A percentile compares a stretch with the other conserved stretches of the same genome.
phyloP scores from a whole-genome alignment of 2,329 filamentous ascomycete genomes.

The Talaromyces atroroseus region DNA sequence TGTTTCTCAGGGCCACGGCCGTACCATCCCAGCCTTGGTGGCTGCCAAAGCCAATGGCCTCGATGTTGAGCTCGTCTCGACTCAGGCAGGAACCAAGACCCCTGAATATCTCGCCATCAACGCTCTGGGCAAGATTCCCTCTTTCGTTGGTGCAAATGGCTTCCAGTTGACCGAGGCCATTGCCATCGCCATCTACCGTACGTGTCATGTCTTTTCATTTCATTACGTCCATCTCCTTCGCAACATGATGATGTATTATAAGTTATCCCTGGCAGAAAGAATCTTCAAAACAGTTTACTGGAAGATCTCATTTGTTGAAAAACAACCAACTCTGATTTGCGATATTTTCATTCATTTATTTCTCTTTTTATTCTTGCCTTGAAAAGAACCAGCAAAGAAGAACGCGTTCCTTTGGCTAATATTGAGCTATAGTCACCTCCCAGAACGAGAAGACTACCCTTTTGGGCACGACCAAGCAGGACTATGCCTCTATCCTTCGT shows the following conservation, averaged over 20 bases:
- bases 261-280: conserved; percentile 98
- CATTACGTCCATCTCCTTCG: conserved; percentile 16
- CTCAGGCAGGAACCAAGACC: conserved; percentile 46
- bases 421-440: conserved; percentile 67
- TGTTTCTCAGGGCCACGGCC: conserved; percentile 68
- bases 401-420: conserved; percentile 17
- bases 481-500: conserved; percentile 95
- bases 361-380: conserved; percentile 16
- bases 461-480: conserved; percentile 99
- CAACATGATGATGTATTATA: conserved; percentile 64
- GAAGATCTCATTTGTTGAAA: conserved; percentile 58
- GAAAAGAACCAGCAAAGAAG: conserved; percentile 7
- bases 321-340: conserved; percentile 59
- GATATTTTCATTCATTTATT: conserved; percentile 36
- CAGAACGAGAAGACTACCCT: conserved; percentile 99
- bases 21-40: conserved; percentile 80
- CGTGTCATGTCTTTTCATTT: conserved; percentile 41
- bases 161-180: conserved; percentile 84
- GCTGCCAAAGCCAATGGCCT: conserved; percentile 97
- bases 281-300: conserved; percentile 31
- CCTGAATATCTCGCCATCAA: conserved; percentile 79
- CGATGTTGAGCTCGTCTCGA: conserved; percentile 78
- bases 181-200: conserved; percentile 97
- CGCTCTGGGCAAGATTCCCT: conserved; percentile 84
- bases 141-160: conserved; percentile 88